phyloP scores from a whole-genome alignment of 2,329 filamentous ascomycete species.

The Fonsecaea multimorphosa region DNA sequence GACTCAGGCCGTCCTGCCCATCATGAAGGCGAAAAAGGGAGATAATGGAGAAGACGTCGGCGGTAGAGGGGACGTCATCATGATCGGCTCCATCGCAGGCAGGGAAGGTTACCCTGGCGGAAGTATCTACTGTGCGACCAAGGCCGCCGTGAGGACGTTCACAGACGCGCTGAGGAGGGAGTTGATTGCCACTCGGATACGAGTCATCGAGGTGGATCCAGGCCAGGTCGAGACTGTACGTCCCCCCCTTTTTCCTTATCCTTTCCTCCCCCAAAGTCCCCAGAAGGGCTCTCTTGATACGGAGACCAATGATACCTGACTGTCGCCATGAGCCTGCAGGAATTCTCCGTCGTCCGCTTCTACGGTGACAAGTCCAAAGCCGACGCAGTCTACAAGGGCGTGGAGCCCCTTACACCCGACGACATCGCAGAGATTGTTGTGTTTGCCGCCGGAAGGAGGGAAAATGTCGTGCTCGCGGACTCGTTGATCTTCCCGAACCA shows the following conservation, averaged over 20 bases:
- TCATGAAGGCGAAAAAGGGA: constrained; percentile 68
- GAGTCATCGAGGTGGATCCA: constrained; percentile 87
- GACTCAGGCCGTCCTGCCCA: constrained; percentile 86
- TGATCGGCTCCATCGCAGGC: constrained; percentile 90
- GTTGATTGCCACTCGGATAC: constrained; percentile 77
- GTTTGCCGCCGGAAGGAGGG: constrained; percentile 79
- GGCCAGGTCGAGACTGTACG: constrained; percentile 81
- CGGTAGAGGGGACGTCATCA: constrained; percentile 91
- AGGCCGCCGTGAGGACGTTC: constrained; percentile 85
- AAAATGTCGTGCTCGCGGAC: constrained; percentile 91
- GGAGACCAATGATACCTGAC: not conserved
- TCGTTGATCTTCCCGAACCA: constrained; percentile 86
- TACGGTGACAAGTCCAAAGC: constrained; percentile 88
- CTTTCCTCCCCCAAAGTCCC: not conserved
- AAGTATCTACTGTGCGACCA: constrained; percentile 90
- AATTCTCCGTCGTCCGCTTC: constrained; percentile 88
- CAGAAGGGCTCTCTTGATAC: not conserved
- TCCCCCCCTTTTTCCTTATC: not conserved
- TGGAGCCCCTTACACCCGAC: constrained; percentile 82
- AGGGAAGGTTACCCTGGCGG: constrained; percentile 84
- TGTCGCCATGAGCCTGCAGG: constrained; percentile 43
- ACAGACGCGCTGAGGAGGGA: constrained; percentile 83
- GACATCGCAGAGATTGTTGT: constrained; percentile 92
- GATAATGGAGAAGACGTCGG: constrained; percentile 57
- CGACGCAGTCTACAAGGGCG: constrained; percentile 76